phyloP scores from a whole-genome alignment of 2,329 filamentous ascomycete species.

The Whalleya microplaca region DNA sequence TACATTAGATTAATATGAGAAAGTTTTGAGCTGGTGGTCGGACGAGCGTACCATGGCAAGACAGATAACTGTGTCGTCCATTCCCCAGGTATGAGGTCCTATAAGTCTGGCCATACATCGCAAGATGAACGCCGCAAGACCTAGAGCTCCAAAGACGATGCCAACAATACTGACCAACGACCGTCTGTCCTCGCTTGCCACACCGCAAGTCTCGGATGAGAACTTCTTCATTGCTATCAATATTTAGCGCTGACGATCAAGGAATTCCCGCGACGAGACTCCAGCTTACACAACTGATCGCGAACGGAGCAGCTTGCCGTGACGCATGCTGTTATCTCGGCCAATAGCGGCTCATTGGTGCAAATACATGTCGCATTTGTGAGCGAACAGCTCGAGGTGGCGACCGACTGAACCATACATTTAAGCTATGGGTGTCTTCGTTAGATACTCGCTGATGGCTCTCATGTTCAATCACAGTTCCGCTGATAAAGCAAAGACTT shows the following conservation, averaged over 20 bases:
- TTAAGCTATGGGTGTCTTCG: conserved; percentile 19
- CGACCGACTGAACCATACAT: conserved; percentile 19
- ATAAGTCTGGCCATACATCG: conserved; percentile 36
- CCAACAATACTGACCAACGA: conserved; percentile 31
- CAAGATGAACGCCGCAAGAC: conserved; percentile 35
- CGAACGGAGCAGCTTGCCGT: conserved; percentile 30
- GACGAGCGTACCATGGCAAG: conserved; percentile 28
- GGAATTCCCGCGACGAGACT: not conserved
- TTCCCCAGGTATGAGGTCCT: conserved; percentile 35
- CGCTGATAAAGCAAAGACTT: conserved; percentile 12
- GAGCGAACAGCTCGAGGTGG: conserved; percentile 18
- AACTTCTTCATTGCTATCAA: conserved; percentile 36
- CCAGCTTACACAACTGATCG: conserved; percentile 30
- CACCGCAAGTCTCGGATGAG: conserved; percentile 32
- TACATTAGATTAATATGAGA: conserved; percentile 2
- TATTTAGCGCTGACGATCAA: not conserved
- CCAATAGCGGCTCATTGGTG: conserved; percentile 25
- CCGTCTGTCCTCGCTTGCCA: conserved; percentile 32
- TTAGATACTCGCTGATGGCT: not conserved
- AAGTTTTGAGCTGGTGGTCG: not conserved
- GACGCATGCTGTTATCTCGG: conserved; percentile 32
- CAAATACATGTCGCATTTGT: conserved; percentile 31
- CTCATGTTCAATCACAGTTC: not conserved
- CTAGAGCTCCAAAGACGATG: conserved; percentile 33
- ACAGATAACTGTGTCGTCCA: conserved; percentile 37